Evolutionary conservation across 345 rosid genomes (phyloP).

Genomic region (Euphorbia lathyris): DNA sequence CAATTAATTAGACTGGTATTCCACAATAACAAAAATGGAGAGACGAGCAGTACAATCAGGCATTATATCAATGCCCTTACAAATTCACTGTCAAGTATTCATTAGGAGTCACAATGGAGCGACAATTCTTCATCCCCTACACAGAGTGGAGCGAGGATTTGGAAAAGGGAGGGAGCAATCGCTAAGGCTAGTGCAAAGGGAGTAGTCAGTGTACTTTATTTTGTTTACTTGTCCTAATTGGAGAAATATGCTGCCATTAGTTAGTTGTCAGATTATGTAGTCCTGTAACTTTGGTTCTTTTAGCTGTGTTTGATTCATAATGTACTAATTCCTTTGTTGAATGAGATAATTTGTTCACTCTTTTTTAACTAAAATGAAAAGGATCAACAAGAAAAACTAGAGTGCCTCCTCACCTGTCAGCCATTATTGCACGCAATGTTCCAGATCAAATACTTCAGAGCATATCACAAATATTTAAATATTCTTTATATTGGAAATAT

Average conservation of each 20-base stretch:
- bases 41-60: neutral
- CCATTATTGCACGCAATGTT: neutral
- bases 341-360: neutral
- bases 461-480: neutral
- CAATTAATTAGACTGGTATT: neutral
- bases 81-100: neutral
- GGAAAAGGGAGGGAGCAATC: no score
- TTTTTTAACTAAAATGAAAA: neutral
- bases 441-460: neutral
- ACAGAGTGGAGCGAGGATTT: no score
- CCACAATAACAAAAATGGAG: neutral
- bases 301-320: neutral
- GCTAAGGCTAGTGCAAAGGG: no score
- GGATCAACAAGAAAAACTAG: neutral
- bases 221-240: no score
- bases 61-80: neutral
- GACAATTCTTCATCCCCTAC: no score
- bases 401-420: neutral
- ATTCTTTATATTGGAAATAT: neutral
- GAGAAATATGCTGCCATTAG: no score
- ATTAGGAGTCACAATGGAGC: neutral
- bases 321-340: neutral
- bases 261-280: no score
- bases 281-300: neutral
- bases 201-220: no score